A percentile compares a stretch with the other conserved stretches of the same genome.
Conservation (phyloP, 1,284 basidiomycete genomes). For the Amylostereum areolatum region DNA sequence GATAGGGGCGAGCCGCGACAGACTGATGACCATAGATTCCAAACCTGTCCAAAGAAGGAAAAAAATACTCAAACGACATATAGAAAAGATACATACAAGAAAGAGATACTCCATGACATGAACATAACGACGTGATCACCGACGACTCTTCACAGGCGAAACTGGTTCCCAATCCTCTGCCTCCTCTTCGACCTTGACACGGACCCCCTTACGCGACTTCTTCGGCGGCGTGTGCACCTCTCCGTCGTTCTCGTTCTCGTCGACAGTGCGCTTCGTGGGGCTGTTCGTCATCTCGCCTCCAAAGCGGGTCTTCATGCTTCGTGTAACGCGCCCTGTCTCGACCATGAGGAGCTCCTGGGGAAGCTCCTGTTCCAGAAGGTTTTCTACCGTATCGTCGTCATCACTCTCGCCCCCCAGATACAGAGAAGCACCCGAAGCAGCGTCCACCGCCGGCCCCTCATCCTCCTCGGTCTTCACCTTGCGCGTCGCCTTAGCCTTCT, state of each 20-base stretch:
- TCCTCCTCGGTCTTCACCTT: slow-evolving; percentile 4
- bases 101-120: neutral
- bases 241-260: slow-evolving; percentile 17
- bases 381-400: slow-evolving; percentile 13
- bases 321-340: slow-evolving; percentile 1
- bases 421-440: slow-evolving; percentile 8
- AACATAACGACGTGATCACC: neutral
- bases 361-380: slow-evolving; percentile 10
- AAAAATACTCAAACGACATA: neutral
- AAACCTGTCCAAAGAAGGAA: neutral
- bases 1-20: no score
- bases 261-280: slow-evolving; percentile 24
- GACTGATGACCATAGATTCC: neutral
- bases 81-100: neutral
- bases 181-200: neutral
- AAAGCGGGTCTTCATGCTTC: slow-evolving; percentile 10
- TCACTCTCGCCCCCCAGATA: slow-evolving; percentile 8
- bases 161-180: slow-evolving; percentile 12
- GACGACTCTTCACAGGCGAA: slow-evolving; percentile 7
- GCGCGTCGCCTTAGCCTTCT: slow-evolving; percentile 11
- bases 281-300: slow-evolving; percentile 27
- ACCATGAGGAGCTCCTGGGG: slow-evolving; percentile 5
- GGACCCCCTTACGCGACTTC: slow-evolving; percentile 4
- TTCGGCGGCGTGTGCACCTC: slow-evolving; percentile 8
- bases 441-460: neutral